A percentile compares a stretch with the other conserved stretches of the same genome.
Conservation (phyloP, 2,329 filamentous ascomycete genomes). For the Fusarium napiforme region DNA sequence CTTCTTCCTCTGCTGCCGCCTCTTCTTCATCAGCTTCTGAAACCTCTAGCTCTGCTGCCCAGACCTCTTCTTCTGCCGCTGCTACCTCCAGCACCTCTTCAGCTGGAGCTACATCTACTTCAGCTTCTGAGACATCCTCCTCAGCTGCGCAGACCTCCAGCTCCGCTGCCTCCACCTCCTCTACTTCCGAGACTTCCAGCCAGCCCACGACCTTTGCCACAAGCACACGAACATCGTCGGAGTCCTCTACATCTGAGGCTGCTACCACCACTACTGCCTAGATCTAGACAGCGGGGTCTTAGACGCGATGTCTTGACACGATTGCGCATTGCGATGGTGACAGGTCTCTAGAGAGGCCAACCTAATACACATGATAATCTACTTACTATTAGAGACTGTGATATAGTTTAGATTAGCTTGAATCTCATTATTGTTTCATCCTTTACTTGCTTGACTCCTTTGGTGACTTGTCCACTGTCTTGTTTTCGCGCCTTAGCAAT, state of each 20-base stretch:
- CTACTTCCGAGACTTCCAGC: background rate
- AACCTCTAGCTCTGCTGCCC: background rate
- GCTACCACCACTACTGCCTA: background rate
- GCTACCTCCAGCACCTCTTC: background rate
- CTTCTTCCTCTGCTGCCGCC: background rate
- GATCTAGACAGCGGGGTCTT: background rate
- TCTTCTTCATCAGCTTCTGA: too few species aligned
- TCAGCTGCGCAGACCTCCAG: background rate
- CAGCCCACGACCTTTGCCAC: slow-evolving; percentile 1
- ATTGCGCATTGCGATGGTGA: background rate
- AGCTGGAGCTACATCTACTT: background rate
- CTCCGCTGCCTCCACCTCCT: background rate
- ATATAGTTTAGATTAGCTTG: slow-evolving; percentile 6
- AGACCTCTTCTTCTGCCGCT: background rate
- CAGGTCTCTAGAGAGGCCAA: background rate
- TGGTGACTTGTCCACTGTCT: background rate
- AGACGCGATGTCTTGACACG: background rate
- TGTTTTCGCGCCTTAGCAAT: background rate
- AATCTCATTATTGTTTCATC: background rate
- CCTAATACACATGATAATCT: background rate
- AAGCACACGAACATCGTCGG: background rate
- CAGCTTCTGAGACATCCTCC: background rate
- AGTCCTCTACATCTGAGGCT: background rate
- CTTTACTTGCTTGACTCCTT: background rate
- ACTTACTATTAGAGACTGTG: background rate